These are phyloP conservation scores for Grifola frondosa DNA, from an alignment of 1,284 basidiomycete species.

Conservation along the genomic window DNA sequence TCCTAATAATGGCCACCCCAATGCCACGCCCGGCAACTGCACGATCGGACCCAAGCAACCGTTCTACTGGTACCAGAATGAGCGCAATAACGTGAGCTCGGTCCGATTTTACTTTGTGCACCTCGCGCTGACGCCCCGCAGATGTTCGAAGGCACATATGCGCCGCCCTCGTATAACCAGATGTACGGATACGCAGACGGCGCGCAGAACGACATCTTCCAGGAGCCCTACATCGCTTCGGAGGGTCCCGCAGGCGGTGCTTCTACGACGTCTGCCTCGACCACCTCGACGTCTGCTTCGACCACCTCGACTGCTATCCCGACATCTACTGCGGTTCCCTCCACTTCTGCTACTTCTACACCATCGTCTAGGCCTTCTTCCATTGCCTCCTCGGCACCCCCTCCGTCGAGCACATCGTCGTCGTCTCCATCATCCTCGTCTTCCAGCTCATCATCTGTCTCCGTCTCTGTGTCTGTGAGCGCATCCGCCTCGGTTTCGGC, in stretches of 20 bases:
- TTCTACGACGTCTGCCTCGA: neutral
- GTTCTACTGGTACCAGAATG: conserved; percentile 64
- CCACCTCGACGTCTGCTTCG: neutral
- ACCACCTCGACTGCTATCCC: neutral
- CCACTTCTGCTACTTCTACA: neutral
- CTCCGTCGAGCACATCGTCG: no score
- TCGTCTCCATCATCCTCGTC: neutral
- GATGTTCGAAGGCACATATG: conserved; percentile 55
- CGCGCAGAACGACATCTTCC: conserved; percentile 63
- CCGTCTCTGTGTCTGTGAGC: neutral
- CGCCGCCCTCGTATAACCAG: conserved; percentile 56
- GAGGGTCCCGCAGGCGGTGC: conserved; percentile 5
- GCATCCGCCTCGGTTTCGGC: no score
- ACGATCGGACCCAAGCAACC: conserved; percentile 66
- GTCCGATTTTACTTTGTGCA: neutral
- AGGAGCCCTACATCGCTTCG: conserved; percentile 33
- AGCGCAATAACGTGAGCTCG: conserved; percentile 51
- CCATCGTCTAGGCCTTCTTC: neutral
- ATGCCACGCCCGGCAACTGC: conserved; percentile 57
- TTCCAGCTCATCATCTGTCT: neutral
- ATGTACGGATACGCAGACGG: conserved; percentile 59
- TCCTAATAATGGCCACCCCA: conserved; percentile 32
- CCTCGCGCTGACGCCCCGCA: conserved; percentile 17
- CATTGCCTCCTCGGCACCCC: neutral
- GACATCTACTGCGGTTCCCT: neutral